These are phyloP conservation scores for Fusarium sp. DNA, from an alignment of 2,329 filamentous ascomycete genomes.

Conservation along the genomic window DNA sequence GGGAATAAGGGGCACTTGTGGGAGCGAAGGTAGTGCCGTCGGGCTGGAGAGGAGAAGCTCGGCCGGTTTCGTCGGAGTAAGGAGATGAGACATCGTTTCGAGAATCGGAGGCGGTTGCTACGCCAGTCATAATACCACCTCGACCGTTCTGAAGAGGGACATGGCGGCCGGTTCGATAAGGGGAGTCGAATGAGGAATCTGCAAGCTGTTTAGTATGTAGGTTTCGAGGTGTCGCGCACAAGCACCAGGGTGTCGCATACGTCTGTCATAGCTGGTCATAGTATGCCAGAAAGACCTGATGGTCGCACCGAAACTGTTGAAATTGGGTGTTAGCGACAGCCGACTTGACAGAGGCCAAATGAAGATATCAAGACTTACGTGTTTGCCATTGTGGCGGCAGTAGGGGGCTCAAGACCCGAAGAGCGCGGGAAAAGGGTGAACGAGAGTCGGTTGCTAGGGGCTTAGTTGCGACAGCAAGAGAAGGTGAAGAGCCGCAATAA, in stretches of 20 bases:
- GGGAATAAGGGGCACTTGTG: constrained; percentile 83
- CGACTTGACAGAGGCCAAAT: neutral
- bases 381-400: constrained; percentile 45
- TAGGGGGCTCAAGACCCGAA: constrained; percentile 34
- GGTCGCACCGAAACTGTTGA: constrained; percentile 71
- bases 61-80: constrained; percentile 78
- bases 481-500: constrained; percentile 12
- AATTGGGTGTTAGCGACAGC: constrained; percentile 28
- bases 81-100: constrained; percentile 83
- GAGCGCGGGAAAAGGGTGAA: constrained; percentile 30
- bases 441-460: constrained; percentile 29
- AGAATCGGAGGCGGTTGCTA: constrained; percentile 90
- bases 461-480: constrained; percentile 14
- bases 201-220: constrained; percentile 31
- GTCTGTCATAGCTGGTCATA: constrained; percentile 78
- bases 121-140: constrained; percentile 84
- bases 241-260: constrained; percentile 56
- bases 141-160: constrained; percentile 87
- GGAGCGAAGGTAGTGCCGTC: constrained; percentile 54
- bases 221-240: constrained; percentile 2
- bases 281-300: constrained; percentile 96
- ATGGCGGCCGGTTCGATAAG: constrained; percentile 90
- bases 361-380: constrained; percentile 41
- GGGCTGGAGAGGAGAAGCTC: constrained; percentile 59
- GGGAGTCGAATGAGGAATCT: constrained; percentile 95